These are phyloP conservation scores for sunflower (Helianthus annuus) DNA, from an alignment of 129 eudicot species.

Conservation along the genomic window HanXRQr2.0-SUNRISE NC_035446.2:163098459-163098958, in stretches of 20 bases:
- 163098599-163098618: constrained; percentile 53
- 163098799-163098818: neutral
- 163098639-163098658: constrained; percentile 28
- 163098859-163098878: too few relatives aligned
- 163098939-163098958: too few relatives aligned
- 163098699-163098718: constrained; percentile 35
- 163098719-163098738: constrained; percentile 45
- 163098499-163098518: constrained; percentile 31
- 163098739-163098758: constrained; percentile 18
- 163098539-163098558: constrained; percentile 33
- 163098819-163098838: neutral
- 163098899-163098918: too few relatives aligned
- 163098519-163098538: constrained; percentile 30
- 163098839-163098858: too few relatives aligned
- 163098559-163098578: constrained; percentile 12
- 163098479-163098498: constrained; percentile 22
- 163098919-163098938: too few relatives aligned
- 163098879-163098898: too few relatives aligned
- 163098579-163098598: constrained; percentile 21
- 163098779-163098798: constrained; percentile 19
- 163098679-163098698: neutral
- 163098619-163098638: constrained; percentile 49
- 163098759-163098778: constrained; percentile 17
- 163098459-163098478: constrained; percentile 38
- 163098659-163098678: constrained; percentile 12